phyloP scores from a whole-genome alignment of 176 grass and related monocot genomes.

The Lolium multiflorum region DNA sequence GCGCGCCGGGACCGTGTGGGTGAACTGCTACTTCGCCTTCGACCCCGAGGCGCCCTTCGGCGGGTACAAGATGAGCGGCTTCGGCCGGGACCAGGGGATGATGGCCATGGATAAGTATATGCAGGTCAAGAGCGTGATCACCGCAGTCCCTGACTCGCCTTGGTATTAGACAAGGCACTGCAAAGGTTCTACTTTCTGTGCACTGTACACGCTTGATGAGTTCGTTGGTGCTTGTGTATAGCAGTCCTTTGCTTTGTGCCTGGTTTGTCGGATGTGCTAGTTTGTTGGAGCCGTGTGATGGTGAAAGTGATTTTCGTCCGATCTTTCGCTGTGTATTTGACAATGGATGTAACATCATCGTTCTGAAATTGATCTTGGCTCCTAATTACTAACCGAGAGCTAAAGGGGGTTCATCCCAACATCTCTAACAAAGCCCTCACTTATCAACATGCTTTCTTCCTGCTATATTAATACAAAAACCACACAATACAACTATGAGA shows the following conservation, averaged over 20 bases:
- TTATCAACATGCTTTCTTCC: too few relatives aligned
- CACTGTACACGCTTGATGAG: not conserved
- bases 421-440: too few relatives aligned
- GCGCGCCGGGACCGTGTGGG: constrained; percentile 73
- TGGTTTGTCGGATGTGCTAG: not conserved
- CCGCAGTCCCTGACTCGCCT: constrained; percentile 71
- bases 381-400: too few relatives aligned
- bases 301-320: too few relatives aligned
- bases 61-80: constrained; percentile 89
- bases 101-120: constrained; percentile 78
- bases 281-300: too few relatives aligned
- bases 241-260: not conserved
- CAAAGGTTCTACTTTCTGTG: not conserved
- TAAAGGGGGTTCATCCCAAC: too few relatives aligned
- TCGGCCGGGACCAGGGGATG: constrained; percentile 80
- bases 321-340: too few relatives aligned
- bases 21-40: constrained; percentile 90
- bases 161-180: constrained; percentile 54
- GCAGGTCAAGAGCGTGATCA: constrained; percentile 84
- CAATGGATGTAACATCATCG: too few relatives aligned
- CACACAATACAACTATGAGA: too few relatives aligned
- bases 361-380: too few relatives aligned
- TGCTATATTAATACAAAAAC: too few relatives aligned
- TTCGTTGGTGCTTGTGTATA: not conserved
- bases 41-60: constrained; percentile 80